Evolutionary conservation across 768 basidiomycete genomes (phyloP).

Genomic region (Tricholomella constricta): DNA sequence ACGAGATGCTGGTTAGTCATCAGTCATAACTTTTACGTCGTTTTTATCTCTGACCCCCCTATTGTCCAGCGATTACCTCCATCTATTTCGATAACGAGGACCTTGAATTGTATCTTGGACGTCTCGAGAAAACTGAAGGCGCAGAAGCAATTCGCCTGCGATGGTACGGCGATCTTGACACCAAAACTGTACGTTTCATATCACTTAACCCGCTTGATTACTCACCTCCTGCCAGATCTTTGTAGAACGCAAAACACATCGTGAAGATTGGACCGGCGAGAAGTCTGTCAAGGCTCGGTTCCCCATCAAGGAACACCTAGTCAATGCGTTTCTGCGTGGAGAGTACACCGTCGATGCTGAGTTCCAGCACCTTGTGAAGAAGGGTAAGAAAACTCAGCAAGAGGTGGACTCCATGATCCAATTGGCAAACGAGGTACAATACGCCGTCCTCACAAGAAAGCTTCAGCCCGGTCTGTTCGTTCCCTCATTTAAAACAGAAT

Average conservation of each 20-base stretch:
- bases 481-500: neutral
- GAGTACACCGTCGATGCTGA: constrained; percentile 93
- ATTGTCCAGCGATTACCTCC: constrained; percentile 78
- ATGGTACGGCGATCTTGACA: constrained; percentile 92
- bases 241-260: constrained; percentile 88
- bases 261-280: constrained; percentile 99
- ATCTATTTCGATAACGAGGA: constrained; percentile 98
- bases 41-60: neutral
- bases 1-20: constrained; percentile 69
- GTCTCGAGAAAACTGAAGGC: constrained; percentile 97
- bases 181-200: constrained; percentile 65
- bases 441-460: constrained; percentile 79
- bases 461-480: constrained; percentile 71
- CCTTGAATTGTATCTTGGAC: constrained; percentile 93
- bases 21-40: neutral
- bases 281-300: constrained; percentile 98
- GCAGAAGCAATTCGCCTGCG: constrained; percentile 95
- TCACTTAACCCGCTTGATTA: neutral
- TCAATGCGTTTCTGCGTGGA: constrained; percentile 89
- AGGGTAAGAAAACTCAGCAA: constrained; percentile 89
- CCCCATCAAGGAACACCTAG: constrained; percentile 89
- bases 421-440: constrained; percentile 96
- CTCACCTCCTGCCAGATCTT: constrained; percentile 56
- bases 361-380: constrained; percentile 81
- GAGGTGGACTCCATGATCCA: constrained; percentile 96